Evolutionary conservation across 495 filamentous ascomycete species (phyloP), one percentile per base, ranked within the genome.

Genomic region (Hypoxylon crocopeplum): DNA sequence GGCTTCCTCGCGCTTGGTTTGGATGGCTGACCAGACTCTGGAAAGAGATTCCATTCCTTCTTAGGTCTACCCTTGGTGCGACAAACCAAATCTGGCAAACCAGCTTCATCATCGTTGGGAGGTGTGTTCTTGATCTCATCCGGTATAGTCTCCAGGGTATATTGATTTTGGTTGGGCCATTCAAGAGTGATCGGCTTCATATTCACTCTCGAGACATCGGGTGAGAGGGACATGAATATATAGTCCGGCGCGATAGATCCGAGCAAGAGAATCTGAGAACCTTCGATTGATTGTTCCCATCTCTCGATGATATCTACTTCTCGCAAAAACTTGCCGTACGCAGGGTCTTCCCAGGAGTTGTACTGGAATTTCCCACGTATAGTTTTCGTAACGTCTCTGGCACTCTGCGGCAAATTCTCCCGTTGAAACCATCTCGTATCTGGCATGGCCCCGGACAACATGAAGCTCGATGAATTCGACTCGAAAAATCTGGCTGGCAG

Each of bases 141-240:
- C 1, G 78, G 75, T 10, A 81, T 48, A n/a, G 72, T 78, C 2
- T 77, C 69, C n/a, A 73, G 53, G 3, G 60, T 70, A 45, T 72
- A 75, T 55, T 77, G 71, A 16, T 57, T 65, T 3, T 64, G 53
- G 2, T 56, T 68, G 2, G 67, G 51, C 75, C 76, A 80, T 34
- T 68, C 66, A 5, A 69, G 42, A 5, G 48, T 41, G 11, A 69
- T 27, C 4, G 69, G 55, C 25, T 62, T 55, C 48, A 58, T 63
- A 24, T 52, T 69, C 0, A 53, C 22, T 17, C 38, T 62, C 6
- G 51, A 42, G 7, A 38, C 24, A 10, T 70, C 52, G 5, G 73
- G 30, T 0, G 66, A 69, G 13, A 76, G 48, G 33, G 75, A 74
- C 33, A 80, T 69, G 50, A 64, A 76, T 32, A 62, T 53, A 22